Base-by-base conservation (phyloP, 2,329 filamentous ascomycete species). In the Microsporum canis region DNA sequence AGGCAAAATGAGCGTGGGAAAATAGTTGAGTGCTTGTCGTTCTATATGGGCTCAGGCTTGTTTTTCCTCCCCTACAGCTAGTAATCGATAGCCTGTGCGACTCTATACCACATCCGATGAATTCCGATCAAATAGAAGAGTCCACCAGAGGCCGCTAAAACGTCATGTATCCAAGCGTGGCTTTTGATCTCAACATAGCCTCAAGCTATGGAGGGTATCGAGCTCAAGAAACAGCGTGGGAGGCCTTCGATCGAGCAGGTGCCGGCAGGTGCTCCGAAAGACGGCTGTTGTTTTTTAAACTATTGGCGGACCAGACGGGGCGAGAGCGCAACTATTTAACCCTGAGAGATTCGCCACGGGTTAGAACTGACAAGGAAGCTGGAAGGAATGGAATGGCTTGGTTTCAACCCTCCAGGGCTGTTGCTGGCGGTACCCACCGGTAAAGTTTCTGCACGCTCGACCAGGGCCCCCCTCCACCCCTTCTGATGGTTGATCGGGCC, bases 381-480 rank as follows among this genome's bases (percentile, higher is more conserved):
- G 10, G n/a, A 51, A 7, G 49, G 49, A n/a, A 53, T 53, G 12
- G n/a, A 23, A 23, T n/a, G 39, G 39, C 39, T 43, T 17, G 49
- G 49, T 53, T 53, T 53, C 49, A 53, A 53, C 29, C 49, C 31
- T 34, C 27, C 49, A 31, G 27, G 27, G 17, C 49, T 33, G 8
- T 33, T 33, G 49, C 49, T 53, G 27, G 49, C 17, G 49, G 17
- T 53, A 53, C 29, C 49, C 49, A 53, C 49, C 49, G n/a, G 31
- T 31, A 33, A 53, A 53, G 49, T 53, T 53, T 53, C 49, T 53
- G 49, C 49, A 53, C 49, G 49, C 49, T 34, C 8, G 31, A 53
- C 49, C 29, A 34, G 49, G 49, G 49, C 10, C 27, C 12, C 49
- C 31, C 5, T 34, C 31, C 39, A 43, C 10, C 39, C 6, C 39